phyloP scores from a whole-genome alignment of 495 filamentous ascomycete species.

The Penicillium waksmanii region DNA sequence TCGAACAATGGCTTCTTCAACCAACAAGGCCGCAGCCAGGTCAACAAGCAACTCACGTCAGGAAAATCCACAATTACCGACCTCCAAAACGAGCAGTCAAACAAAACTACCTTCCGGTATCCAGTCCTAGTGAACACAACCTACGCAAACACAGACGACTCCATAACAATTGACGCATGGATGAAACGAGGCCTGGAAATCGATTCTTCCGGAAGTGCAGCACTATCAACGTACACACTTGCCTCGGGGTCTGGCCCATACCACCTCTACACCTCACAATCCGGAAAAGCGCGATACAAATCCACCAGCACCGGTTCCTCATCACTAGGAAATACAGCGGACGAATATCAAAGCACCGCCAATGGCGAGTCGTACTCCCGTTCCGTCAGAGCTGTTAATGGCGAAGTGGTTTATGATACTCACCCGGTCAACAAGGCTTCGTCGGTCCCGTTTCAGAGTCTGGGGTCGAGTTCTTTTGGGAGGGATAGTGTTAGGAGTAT shows the following conservation, averaged over 20 bases:
- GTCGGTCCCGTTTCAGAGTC: not conserved
- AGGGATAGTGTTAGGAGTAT: slow-evolving; percentile 25
- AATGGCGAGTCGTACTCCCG: slow-evolving; percentile 49
- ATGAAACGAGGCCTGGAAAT: slow-evolving; percentile 63
- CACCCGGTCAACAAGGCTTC: slow-evolving; percentile 12
- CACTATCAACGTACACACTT: slow-evolving; percentile 57
- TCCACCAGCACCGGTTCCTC: slow-evolving; percentile 28
- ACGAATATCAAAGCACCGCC: slow-evolving; percentile 29
- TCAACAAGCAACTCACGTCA: slow-evolving; percentile 62
- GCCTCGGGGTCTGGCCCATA: slow-evolving; percentile 38
- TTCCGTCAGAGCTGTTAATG: slow-evolving; percentile 56
- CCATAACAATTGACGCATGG: slow-evolving; percentile 61
- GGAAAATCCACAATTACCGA: slow-evolving; percentile 58
- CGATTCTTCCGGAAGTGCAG: slow-evolving; percentile 43
- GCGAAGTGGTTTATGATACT: slow-evolving; percentile 43
- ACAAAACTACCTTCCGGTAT: slow-evolving; percentile 59
- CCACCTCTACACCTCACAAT: slow-evolving; percentile 32
- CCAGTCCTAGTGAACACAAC: slow-evolving; percentile 64
- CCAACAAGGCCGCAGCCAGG: slow-evolving; percentile 61
- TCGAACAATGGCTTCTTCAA: slow-evolving; percentile 62
- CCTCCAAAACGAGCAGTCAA: slow-evolving; percentile 19
- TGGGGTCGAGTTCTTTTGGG: slow-evolving; percentile 7
- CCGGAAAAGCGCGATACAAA: slow-evolving; percentile 32
- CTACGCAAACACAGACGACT: slow-evolving; percentile 50
- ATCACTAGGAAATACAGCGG: slow-evolving; percentile 34